phyloP scores from a whole-genome alignment of 306 rosid genomes.

The Lagenaria siceraria region DNA sequence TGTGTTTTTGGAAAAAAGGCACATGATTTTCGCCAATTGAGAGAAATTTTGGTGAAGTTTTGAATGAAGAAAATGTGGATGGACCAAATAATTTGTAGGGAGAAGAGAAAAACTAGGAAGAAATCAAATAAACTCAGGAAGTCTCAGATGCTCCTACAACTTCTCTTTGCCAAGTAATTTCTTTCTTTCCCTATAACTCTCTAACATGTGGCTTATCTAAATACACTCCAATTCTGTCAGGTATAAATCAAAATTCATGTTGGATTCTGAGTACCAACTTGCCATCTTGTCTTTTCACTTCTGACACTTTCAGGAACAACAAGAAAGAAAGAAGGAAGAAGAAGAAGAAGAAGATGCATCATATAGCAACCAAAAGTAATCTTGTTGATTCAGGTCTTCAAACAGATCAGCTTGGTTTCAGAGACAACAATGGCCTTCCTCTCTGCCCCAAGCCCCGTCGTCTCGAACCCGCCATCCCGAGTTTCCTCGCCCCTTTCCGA shows the following conservation, averaged over 20 bases:
- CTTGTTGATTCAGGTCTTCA: constrained; percentile 33
- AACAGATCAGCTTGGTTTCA: constrained; percentile 19
- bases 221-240: constrained; percentile 19
- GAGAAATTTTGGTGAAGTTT: constrained; percentile 2
- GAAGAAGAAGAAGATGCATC: constrained; percentile 33
- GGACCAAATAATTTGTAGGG: constrained; percentile 1
- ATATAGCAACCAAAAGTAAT: constrained; percentile 40
- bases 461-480: constrained; percentile 39
- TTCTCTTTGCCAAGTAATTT: background rate
- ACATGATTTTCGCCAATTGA: background rate
- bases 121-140: background rate
- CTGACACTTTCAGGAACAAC: background rate
- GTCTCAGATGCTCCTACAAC: background rate
- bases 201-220: constrained; percentile 31
- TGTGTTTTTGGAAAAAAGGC: background rate
- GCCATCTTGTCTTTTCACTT: background rate
- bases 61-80: background rate
- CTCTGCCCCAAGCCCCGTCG: constrained; percentile 70
- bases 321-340: background rate
- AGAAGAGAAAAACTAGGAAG: constrained; percentile 1
- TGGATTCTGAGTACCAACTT: background rate
- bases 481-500: constrained; percentile 47
- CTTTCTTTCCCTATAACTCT: constrained; percentile 5
- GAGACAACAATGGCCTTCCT: constrained; percentile 28
- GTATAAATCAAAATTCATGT: constrained; percentile 12